Conservation (phyloP, 2,329 filamentous ascomycete species). For the Fusarium sp. region DNA sequence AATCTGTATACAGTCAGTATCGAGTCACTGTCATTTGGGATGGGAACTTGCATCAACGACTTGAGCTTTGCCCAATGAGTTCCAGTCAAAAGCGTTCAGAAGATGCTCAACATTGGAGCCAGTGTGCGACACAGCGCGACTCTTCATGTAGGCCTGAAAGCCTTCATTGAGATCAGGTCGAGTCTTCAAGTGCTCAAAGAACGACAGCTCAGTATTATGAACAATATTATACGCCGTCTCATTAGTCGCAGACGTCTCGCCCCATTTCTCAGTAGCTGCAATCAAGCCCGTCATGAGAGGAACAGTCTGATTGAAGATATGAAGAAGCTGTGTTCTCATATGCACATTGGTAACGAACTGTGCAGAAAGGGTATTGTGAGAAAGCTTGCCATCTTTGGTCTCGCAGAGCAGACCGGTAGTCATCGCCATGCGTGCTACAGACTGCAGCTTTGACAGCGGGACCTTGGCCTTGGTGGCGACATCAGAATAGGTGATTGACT, state of each 20-base stretch:
- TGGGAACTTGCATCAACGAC: conserved; percentile 24
- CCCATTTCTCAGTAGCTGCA: conserved; percentile 47
- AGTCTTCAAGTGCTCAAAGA: conserved; percentile 51
- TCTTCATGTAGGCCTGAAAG: conserved; percentile 32
- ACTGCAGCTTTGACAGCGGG: conserved; percentile 14
- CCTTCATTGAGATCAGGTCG: conserved; percentile 3
- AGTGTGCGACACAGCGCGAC: conserved; percentile 30
- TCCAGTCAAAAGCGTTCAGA: conserved; percentile 25
- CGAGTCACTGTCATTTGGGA: accelerated
- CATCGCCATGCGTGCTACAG: conserved; percentile 54
- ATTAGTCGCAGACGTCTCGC: conserved; percentile 36
- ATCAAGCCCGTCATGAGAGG: conserved; percentile 42
- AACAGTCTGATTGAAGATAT: conserved; percentile 46
- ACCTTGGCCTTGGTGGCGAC: conserved; percentile 18
- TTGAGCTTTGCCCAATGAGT: conserved; percentile 1
- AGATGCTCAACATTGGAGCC: conserved; percentile 32
- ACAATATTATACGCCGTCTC: conserved; percentile 51
- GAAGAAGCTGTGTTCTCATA: conserved; percentile 49
- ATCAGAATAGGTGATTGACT: conserved; percentile 6
- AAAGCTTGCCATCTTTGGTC: conserved; percentile 43
- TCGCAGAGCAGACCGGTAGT: conserved; percentile 52
- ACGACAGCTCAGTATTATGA: conserved; percentile 41
- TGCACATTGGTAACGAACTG: conserved; percentile 43
- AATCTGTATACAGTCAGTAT: background rate
- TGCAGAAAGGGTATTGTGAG: conserved; percentile 51